Evolutionary conservation across 2,329 filamentous ascomycete species (phyloP).

Genomic region (Fusarium brevicatenulatum): DNA sequence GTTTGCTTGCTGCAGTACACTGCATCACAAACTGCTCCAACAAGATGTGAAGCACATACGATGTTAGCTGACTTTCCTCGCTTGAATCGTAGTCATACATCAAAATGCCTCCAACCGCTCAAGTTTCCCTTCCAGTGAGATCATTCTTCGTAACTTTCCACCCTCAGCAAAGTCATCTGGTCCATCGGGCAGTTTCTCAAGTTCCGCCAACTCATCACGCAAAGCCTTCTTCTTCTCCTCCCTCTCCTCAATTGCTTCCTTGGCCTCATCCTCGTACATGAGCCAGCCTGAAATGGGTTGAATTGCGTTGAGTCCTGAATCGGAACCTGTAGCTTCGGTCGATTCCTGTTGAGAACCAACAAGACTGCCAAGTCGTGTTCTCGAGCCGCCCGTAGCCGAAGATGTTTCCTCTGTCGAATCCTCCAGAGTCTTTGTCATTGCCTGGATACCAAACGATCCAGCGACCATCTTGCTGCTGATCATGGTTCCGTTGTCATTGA

Average conservation of each 20-base stretch:
- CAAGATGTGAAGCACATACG: neutral
- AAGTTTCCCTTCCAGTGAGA: neutral
- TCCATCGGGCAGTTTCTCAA: neutral
- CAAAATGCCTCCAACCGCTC: neutral
- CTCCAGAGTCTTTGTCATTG: neutral
- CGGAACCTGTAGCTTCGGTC: neutral
- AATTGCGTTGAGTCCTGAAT: neutral
- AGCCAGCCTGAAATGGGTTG: neutral
- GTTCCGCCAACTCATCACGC: neutral
- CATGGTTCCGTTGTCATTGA: neutral
- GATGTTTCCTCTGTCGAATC: rapidly evolving
- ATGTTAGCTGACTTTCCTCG: too few relatives aligned
- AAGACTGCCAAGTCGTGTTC: neutral
- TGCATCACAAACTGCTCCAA: rapidly evolving
- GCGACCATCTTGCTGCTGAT: neutral
- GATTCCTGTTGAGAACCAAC: neutral
- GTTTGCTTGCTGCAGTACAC: neutral
- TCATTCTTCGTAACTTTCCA: neutral
- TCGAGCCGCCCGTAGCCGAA: rapidly evolving
- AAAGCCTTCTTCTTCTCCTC: neutral
- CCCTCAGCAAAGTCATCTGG: neutral
- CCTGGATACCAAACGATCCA: neutral
- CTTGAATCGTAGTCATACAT: neutral
- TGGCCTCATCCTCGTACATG: neutral
- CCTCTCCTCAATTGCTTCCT: neutral